These are phyloP conservation scores for Anthracocystis walkeri DNA, from an alignment of 1,284 basidiomycete species.

Conservation along the genomic window DNA sequence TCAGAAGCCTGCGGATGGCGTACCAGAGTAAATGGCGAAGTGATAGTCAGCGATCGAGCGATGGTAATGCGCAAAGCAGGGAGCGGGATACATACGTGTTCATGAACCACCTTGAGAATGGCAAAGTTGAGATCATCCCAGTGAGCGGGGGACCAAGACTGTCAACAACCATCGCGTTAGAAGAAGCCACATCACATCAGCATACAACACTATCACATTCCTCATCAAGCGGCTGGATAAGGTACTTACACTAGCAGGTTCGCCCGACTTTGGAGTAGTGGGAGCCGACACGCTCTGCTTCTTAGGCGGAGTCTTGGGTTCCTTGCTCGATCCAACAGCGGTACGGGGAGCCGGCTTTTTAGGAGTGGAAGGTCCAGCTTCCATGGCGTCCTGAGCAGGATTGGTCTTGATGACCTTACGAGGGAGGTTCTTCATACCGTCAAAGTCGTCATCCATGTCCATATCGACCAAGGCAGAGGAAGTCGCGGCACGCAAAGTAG, in stretches of 20 bases:
- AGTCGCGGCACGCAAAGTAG: conserved; percentile 4
- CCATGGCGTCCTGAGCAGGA: background rate
- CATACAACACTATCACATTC: background rate
- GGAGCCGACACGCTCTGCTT: conserved; percentile 15
- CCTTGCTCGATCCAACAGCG: conserved; percentile 15
- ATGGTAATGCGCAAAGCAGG: background rate
- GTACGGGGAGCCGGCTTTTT: conserved; percentile 9
- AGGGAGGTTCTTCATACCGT: background rate
- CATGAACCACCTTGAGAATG: conserved; percentile 38
- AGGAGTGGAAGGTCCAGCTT: conserved; percentile 19
- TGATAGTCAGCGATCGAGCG: background rate
- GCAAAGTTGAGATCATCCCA: conserved; percentile 48
- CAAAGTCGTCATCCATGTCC: background rate
- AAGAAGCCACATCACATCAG: background rate
- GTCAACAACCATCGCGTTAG: background rate
- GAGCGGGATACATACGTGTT: conserved; percentile 27
- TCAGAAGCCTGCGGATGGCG: conserved; percentile 15
- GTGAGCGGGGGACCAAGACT: conserved; percentile 24
- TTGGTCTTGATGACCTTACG: conserved; percentile 2
- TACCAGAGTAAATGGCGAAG: no score
- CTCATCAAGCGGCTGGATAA: no score
- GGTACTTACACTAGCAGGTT: conserved; percentile 18
- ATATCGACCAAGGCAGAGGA: background rate
- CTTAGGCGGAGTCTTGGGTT: conserved; percentile 26
- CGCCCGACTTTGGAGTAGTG: conserved; percentile 11